These are phyloP conservation scores for Ormosia emarginata DNA, from an alignment of 306 rosid species.

Conservation along the genomic window DNA sequence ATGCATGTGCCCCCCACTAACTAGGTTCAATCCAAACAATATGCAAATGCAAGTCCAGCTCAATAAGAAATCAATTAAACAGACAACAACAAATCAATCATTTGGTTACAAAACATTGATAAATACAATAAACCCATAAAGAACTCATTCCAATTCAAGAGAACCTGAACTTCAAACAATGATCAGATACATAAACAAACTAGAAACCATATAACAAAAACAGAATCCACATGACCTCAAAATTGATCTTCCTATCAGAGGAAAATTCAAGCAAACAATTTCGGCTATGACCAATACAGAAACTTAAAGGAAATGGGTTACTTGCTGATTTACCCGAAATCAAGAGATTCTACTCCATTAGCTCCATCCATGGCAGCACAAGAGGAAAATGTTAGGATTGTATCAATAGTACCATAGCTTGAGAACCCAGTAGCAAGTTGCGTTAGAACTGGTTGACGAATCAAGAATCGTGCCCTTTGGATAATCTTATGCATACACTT, in stretches of 20 bases:
- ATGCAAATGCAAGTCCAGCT: neutral
- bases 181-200: neutral
- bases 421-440: slow-evolving; percentile 1
- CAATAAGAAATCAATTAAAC: neutral
- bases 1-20: neutral
- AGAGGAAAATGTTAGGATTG: slow-evolving; percentile 4
- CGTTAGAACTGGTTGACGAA: neutral
- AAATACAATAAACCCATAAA: neutral
- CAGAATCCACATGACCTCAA: neutral
- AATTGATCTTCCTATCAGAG: neutral
- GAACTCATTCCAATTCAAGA: neutral
- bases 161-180: neutral
- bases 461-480: neutral
- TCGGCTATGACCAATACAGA: neutral
- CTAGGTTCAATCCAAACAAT: neutral
- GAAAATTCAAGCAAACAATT: neutral
- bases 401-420: neutral
- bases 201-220: neutral
- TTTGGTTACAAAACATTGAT: neutral
- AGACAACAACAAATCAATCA: neutral
- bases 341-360: slow-evolving; percentile 6
- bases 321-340: slow-evolving; percentile 6
- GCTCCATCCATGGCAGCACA: neutral
- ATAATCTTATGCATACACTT: slow-evolving; percentile 17
- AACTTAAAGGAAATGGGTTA: neutral